Base-by-base conservation (phyloP, 257 asterid genomes). In the Capsicum baccatum region DNA sequence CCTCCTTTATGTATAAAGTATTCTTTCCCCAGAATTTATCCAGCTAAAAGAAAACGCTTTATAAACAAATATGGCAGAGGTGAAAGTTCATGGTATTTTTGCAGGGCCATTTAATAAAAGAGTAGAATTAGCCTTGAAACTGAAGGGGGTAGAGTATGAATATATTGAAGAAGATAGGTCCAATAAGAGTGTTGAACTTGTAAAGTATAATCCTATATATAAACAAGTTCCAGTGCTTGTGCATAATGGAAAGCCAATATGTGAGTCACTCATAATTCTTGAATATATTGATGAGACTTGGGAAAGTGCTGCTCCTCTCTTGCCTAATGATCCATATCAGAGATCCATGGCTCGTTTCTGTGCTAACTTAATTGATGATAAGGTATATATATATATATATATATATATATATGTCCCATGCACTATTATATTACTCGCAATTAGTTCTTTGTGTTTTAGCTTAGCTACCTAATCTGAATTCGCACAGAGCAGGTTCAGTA, bases 281-380 rank as follows among this genome's bases (percentile, higher is more conserved):
- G 62, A 76, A 76, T 76, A 76, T 76, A 52, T 76, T 76, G 81
- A 76, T 76, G 62, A 76, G 11, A 80, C 37, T 33, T 76, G 81
- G 81, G 8, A 14, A 21, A 35, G 0, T 17, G 26, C 4, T 26
- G 0, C 9, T 76, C 81, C 62, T 26, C 63, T 76, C 63, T 76
- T 76, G 62, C 81, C 81, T 76, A 52, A 52, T 50, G 13, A 76
- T 76, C 63, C 81, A 21, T 50, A 52, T 76, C 21, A 76, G n/a
- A 76, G 81, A 52, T 33, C 63, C 62, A 76, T 76, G 0, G 81
- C 81, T 52, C 81, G 26, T 76, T 76, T 76, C 47, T 76, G 17
- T n/a, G 81, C 81, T 26, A 76, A 52, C 14, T 13, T 76, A 6
- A 76, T 76, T 54, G 81, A 76, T 76, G 63, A 76, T 7, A 76